Evolutionary conservation across 805 yeast genomes (phyloP), one percentile per base, ranked within the genome.

Genomic region (Ogataea ramenticola): DNA sequence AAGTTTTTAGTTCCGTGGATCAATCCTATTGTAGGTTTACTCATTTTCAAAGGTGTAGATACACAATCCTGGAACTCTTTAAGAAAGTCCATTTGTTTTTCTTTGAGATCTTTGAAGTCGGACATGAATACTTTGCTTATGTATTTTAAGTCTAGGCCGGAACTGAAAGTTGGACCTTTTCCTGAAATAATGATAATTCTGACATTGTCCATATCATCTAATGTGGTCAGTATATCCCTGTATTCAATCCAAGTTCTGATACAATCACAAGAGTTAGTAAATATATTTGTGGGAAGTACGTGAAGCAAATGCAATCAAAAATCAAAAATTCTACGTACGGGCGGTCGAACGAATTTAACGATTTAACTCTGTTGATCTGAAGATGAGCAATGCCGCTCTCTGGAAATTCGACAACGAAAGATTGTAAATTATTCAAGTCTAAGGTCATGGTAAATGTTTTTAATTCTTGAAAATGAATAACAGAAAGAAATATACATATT

Each of bases 11-110:
- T 66, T 0, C 93, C 93, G 60, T 85, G 87, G 38, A 77, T 65
- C 1, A 84, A 71, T 2, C 75, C 76, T 47, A 85, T 80, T 11
- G 87, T 83, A 3, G 95, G 85, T 14, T 78, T 74, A 17, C 53
- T 51, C 43, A 75, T 74, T 19, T 68, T 56, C 0, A 72, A 61
- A 0, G 82, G 78, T 4, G 73, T 60, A 2, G 68, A 64, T 41
- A 83, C 70, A 40, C 76, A 66, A 38, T 68, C 62, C 57, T 85
- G 95, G 64, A 85, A 84, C 16, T 73, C 75, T 15, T 57, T 56
- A 29, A 85, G 71, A 53, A 66, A 70, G 40, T 50, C 43, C 45
- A 66, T 46, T 44, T 60, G 43, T 41, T 49, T 45, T 40, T 60
- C 64, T 33, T 42, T 44, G 21, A 49, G 54, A 16, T 37, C 47